These are phyloP conservation scores for Penicillium simplicissimum DNA, from an alignment of 495 filamentous ascomycete genomes.

Conservation along the genomic window DNA sequence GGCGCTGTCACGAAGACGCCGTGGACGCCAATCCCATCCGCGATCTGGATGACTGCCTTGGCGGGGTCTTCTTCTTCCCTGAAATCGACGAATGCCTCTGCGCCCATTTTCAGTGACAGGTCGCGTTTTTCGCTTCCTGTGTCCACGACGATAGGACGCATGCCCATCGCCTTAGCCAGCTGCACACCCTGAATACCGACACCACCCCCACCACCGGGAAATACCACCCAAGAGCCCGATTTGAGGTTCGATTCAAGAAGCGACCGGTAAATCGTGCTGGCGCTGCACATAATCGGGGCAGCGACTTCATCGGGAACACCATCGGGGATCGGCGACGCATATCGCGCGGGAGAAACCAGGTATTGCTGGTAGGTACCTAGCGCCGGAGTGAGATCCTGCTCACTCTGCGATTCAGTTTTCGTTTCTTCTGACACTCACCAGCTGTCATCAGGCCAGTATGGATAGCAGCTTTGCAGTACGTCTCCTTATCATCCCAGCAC, in stretches of 20 bases:
- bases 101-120: slow-evolving; percentile 47
- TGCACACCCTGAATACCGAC: slow-evolving; percentile 64
- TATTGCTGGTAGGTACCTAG: slow-evolving; percentile 69
- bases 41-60: slow-evolving; percentile 40
- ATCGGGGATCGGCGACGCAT: slow-evolving; percentile 68
- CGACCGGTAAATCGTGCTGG: slow-evolving; percentile 56
- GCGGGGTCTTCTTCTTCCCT: slow-evolving; percentile 36
- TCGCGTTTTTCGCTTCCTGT: slow-evolving; percentile 42
- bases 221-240: slow-evolving; percentile 62
- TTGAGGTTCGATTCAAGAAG: slow-evolving; percentile 55
- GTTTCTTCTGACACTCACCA: slow-evolving; percentile 21
- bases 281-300: slow-evolving; percentile 63
- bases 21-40: slow-evolving; percentile 50
- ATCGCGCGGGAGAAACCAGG: slow-evolving; percentile 59
- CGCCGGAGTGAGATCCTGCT: neutral
- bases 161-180: slow-evolving; percentile 57
- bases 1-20: slow-evolving; percentile 54
- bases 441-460: slow-evolving; percentile 38
- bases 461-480: slow-evolving; percentile 37
- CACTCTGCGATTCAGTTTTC: no score
- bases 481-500: slow-evolving; percentile 49
- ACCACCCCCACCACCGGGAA: slow-evolving; percentile 55
- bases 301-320: slow-evolving; percentile 57
- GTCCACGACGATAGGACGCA: slow-evolving; percentile 55
- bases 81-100: slow-evolving; percentile 55